Base-by-base conservation (phyloP, 805 yeast species). In the Lipomyces sp. region DNA sequence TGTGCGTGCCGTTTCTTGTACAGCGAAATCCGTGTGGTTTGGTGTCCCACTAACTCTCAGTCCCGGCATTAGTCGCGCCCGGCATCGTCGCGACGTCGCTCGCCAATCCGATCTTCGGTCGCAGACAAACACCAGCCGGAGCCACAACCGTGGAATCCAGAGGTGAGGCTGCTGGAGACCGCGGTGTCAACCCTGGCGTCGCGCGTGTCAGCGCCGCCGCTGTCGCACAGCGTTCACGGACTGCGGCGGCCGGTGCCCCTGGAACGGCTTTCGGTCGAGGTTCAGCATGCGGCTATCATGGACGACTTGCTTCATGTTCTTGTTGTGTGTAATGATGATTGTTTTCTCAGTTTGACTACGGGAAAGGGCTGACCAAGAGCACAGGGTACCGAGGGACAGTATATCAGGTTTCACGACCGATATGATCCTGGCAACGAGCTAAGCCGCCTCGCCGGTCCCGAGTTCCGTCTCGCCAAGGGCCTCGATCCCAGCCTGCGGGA, bases 401-500 rank as follows among this genome's bases (percentile, higher is more conserved):
- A 84, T 62, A 79, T 91, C 32, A 71, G 89, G 39, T 87, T 77
- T 63, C 75, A 82, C 29, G 84, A 80, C 38, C 71, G 74, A 19
- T 86, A 78, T 62, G 78, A 80, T 60, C 81, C 82, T 0, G 51
- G 54, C 0, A 63, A 68, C 31, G 69, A 65, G 8, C 70, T 68
- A 13, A 71, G 75, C 31, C 65, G 76, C 39, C 67, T 83, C 2
- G 65, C 65, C 13, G 95, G 95, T 0, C 95, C 95, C 0, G 91
- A 84, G 52, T 89, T 77, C 66, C 76, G 80, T 55, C 77, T 88
- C 23, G 82, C 85, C 37, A 83, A 80, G 58, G 80, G 78, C 51
- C 70, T 93, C 61, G 95, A 87, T 61, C 75, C 84, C 1, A 79
- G 89, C 23, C 71, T 87, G 51, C 84, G 84, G 62, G 84, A 84